Conservation (phyloP, 1,139 yeast species). For the Zygosaccharomyces pseudobailii region DNA sequence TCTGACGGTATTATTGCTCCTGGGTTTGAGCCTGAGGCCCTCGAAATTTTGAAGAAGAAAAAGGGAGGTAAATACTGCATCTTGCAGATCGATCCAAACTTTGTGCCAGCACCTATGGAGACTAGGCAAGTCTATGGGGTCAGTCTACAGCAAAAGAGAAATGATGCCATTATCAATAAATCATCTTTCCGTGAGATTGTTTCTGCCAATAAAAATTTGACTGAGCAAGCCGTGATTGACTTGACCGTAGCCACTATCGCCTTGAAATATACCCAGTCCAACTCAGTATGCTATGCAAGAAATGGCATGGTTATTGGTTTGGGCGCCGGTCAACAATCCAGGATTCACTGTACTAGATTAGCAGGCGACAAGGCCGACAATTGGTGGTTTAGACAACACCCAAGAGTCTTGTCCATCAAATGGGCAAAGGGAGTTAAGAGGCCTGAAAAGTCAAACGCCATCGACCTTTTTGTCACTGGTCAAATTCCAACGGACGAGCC, state of each 20-base stretch:
- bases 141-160: slow-evolving; percentile 92
- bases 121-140: slow-evolving; percentile 96
- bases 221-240: slow-evolving; percentile 90
- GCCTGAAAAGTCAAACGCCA: slow-evolving; percentile 97
- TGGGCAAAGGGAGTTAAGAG: slow-evolving; percentile 99
- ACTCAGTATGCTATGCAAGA: slow-evolving; percentile 96
- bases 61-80: slow-evolving; percentile 97
- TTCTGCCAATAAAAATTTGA: slow-evolving; percentile 75
- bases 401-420: slow-evolving; percentile 82
- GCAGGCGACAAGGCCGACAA: slow-evolving; percentile 99
- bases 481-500: slow-evolving; percentile 92
- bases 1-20: slow-evolving; percentile 99
- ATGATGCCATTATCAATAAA: slow-evolving; percentile 90
- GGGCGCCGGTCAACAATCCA: slow-evolving; percentile 99
- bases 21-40: slow-evolving; percentile 88
- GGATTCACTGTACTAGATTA: slow-evolving; percentile 97
- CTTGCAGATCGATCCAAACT: slow-evolving; percentile 92
- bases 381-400: slow-evolving; percentile 99
- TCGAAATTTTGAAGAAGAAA: slow-evolving; percentile 81
- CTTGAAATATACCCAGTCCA: slow-evolving; percentile 93
- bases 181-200: slow-evolving; percentile 88
- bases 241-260: slow-evolving; percentile 96
- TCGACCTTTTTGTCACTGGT: slow-evolving; percentile 84
- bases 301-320: slow-evolving; percentile 98
- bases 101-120: slow-evolving; percentile 74